A percentile compares a stretch with the other conserved stretches of the same genome.
Evolutionary conservation across 345 rosid species (phyloP).

Genomic region (Chamaenerion angustifolium): DNA sequence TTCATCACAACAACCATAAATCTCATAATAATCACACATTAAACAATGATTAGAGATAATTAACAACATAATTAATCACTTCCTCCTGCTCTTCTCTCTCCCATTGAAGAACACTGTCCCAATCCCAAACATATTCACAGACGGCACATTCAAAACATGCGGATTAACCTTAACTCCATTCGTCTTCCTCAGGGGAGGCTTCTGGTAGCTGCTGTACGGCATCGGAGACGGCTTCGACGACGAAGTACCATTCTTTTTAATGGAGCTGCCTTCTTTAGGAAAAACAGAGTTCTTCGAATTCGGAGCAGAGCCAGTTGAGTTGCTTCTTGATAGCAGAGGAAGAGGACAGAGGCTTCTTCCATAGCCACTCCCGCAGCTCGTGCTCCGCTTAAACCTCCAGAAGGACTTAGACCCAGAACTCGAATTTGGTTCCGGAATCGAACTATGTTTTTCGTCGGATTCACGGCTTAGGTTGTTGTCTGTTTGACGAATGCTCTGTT

Average conservation of each 20-base stretch:
- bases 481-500: neutral
- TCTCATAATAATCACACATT: too few species aligned
- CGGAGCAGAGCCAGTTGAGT: slow-evolving; percentile 8
- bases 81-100: slow-evolving; percentile 6
- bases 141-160: slow-evolving; percentile 6
- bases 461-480: neutral
- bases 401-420: slow-evolving; percentile 7
- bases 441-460: neutral
- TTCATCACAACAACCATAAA: too few species aligned
- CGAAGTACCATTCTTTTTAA: neutral
- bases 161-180: slow-evolving; percentile 6
- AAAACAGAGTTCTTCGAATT: neutral
- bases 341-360: slow-evolving; percentile 8
- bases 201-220: slow-evolving; percentile 1
- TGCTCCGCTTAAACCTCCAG: slow-evolving; percentile 10
- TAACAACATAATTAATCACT: neutral
- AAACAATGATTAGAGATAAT: too few species aligned
- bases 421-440: neutral
- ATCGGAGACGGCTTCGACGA: slow-evolving; percentile 5
- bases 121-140: slow-evolving; percentile 8
- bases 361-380: slow-evolving; percentile 4
- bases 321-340: slow-evolving; percentile 12
- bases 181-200: slow-evolving; percentile 5
- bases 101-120: slow-evolving; percentile 5
- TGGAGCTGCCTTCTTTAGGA: neutral